Percentiles rank a stretch among this genome's conserved stretches.
These are phyloP conservation scores for Scedosporium dehoogii DNA, from an alignment of 2,329 filamentous ascomycete genomes.

Conservation along the genomic window DNA sequence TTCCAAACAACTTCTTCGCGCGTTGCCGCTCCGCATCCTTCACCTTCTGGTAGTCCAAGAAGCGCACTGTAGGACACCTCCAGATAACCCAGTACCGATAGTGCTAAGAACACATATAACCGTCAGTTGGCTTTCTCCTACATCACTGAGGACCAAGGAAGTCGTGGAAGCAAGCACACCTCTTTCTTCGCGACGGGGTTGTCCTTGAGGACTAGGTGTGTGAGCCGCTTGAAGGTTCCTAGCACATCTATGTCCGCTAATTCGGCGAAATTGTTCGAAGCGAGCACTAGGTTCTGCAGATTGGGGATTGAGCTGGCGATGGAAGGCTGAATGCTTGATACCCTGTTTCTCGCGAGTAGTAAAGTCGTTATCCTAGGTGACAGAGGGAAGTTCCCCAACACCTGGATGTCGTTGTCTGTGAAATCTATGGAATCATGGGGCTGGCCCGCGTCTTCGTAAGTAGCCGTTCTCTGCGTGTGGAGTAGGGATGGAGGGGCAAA, in stretches of 20 bases:
- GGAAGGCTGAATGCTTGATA: conserved; percentile 68
- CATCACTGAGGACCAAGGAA: not conserved
- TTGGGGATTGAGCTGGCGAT: conserved; percentile 70
- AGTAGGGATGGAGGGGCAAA: conserved; percentile 7
- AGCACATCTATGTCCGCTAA: conserved; percentile 83
- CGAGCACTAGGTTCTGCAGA: conserved; percentile 70
- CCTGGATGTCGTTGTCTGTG: conserved; percentile 93
- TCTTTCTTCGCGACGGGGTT: conserved; percentile 91
- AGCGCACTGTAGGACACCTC: conserved; percentile 74
- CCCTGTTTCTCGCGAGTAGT: conserved; percentile 80
- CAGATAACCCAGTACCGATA: conserved; percentile 91
- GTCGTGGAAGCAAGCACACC: conserved; percentile 42
- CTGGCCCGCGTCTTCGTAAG: conserved; percentile 29
- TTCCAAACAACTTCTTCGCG: conserved; percentile 77
- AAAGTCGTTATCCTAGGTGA: conserved; percentile 81
- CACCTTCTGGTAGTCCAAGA: conserved; percentile 88
- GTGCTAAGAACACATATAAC: conserved; percentile 46
- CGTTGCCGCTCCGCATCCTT: conserved; percentile 72
- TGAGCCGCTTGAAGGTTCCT: conserved; percentile 56
- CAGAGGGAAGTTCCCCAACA: conserved; percentile 84
- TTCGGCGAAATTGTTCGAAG: conserved; percentile 73
- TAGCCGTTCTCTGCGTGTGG: not conserved
- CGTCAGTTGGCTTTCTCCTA: not conserved
- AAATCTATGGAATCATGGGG: conserved; percentile 96
- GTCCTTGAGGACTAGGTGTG: conserved; percentile 70